Evolutionary conservation across 495 filamentous ascomycete genomes (phyloP).

Genomic region (Entonaema liquescens): DNA sequence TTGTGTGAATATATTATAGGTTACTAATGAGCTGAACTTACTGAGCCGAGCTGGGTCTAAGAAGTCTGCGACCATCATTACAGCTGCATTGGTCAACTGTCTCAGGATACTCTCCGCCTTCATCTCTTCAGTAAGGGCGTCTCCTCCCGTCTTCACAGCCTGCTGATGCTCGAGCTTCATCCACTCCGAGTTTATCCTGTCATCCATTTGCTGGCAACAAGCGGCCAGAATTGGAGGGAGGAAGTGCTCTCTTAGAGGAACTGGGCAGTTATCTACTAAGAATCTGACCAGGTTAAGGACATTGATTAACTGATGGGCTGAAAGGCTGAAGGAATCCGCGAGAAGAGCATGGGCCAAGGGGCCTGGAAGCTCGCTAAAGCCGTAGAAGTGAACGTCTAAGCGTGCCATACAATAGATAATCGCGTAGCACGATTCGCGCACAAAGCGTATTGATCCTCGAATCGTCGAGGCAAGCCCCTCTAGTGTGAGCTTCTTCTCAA

Average conservation of each 20-base stretch:
- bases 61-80: slow-evolving; percentile 87
- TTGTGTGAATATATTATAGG: slow-evolving; percentile 3
- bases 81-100: slow-evolving; percentile 90
- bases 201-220: slow-evolving; percentile 85
- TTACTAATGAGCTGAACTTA: slow-evolving; percentile 47
- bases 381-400: slow-evolving; percentile 88
- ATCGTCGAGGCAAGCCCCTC: slow-evolving; percentile 95
- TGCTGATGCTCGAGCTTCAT: slow-evolving; percentile 69
- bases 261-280: slow-evolving; percentile 90
- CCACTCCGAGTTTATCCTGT: slow-evolving; percentile 89
- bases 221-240: slow-evolving; percentile 83
- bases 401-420: slow-evolving; percentile 93
- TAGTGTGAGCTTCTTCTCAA: slow-evolving; percentile 83
- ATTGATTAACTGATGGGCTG: slow-evolving; percentile 90
- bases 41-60: slow-evolving; percentile 74
- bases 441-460: slow-evolving; percentile 83
- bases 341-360: slow-evolving; percentile 87
- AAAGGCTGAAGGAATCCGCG: slow-evolving; percentile 81
- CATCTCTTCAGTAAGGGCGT: slow-evolving; percentile 92
- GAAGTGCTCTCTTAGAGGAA: slow-evolving; percentile 77
- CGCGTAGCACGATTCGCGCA: slow-evolving; percentile 91
- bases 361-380: slow-evolving; percentile 81
- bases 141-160: slow-evolving; percentile 62
- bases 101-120: slow-evolving; percentile 95
- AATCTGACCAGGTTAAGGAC: slow-evolving; percentile 85